Base-by-base conservation (phyloP, 78 protist genomes). In the Dictyostelium purpureum region DNA sequence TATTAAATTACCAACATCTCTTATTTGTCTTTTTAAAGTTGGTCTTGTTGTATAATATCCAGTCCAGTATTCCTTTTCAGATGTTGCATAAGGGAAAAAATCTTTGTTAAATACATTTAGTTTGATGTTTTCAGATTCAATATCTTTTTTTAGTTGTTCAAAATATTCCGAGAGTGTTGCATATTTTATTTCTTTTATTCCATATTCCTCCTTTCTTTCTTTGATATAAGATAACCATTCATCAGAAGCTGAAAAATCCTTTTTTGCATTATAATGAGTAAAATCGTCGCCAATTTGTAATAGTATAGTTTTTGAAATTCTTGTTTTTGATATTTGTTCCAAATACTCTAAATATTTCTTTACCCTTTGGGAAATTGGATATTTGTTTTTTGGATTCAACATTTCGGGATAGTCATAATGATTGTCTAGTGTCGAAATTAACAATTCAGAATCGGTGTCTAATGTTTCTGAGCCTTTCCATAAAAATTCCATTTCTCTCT, bases 281-380 rank as follows among this genome's bases (percentile, higher is more conserved):
- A 95, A 95, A 79, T 95, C 97, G 26, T 79, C 90, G 43, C 97
- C 97, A 11, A 70, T n/a, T 26, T 90, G 94, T 4, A 95, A 4
- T 11, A 91, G 42, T 56, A 95, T 35, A 21, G 59, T 31, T 2
- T 73, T 3, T n/a, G 97, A 45, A 2, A 10, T 33, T 42, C 67
- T 45, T 1, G 37, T 61, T 6, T 33, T 7, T 2, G 79, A 40
- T 24, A 40, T 28, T 14, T 37, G 2, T 2, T 38, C 74, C 4
- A n/a, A 6, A 5, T 6, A 79, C 2, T 71, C 77, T 4, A 33
- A 33, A 57, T 31, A 51, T 31, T 63, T 31, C 38, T 63, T 63
- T n/a, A 4, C 38, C 5, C 38, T n/a, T n/a, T n/a, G n/a, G n/a
- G n/a, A n/a, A n/a, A n/a, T n/a, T n/a, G n/a, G n/a, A n/a, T n/a